Conservation (phyloP, 2,329 filamentous ascomycete genomes). For the Apiospora aurea region DNA sequence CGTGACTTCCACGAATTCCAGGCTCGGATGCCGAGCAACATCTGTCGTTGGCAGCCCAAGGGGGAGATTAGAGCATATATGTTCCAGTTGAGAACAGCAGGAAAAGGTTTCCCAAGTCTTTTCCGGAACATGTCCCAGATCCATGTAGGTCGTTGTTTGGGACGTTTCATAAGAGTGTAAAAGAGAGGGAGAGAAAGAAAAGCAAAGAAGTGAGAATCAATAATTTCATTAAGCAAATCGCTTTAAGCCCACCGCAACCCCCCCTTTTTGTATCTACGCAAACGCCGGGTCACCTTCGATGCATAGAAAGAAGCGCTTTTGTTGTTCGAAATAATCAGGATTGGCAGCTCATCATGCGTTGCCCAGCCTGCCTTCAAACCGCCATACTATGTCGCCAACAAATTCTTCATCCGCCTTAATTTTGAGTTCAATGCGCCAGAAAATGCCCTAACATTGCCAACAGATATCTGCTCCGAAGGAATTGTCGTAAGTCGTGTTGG, state of each 20-base stretch:
- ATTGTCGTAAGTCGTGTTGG: constrained; percentile 5
- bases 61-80: background rate
- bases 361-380: background rate
- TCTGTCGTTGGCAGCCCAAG: background rate
- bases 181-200: background rate
- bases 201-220: background rate
- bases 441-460: background rate
- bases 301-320: constrained; percentile 12
- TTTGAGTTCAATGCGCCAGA: constrained; percentile 11
- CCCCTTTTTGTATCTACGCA: constrained; percentile 19
- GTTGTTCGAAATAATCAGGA: constrained; percentile 4
- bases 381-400: constrained; percentile 13
- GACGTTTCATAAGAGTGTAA: background rate
- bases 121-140: background rate
- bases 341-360: background rate
- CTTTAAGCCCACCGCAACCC: background rate
- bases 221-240: background rate
- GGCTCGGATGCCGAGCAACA: background rate
- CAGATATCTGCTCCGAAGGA: background rate
- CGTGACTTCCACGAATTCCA: background rate
- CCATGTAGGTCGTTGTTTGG: background rate
- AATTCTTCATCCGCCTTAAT: background rate
- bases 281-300: constrained; percentile 11
- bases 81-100: background rate
- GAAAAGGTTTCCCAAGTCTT: background rate